A percentile compares a stretch with the other conserved stretches of the same genome.
These are phyloP conservation scores for Elsinoe necatrix DNA, from an alignment of 2,329 filamentous ascomycete genomes.

Conservation along the genomic window DNA sequence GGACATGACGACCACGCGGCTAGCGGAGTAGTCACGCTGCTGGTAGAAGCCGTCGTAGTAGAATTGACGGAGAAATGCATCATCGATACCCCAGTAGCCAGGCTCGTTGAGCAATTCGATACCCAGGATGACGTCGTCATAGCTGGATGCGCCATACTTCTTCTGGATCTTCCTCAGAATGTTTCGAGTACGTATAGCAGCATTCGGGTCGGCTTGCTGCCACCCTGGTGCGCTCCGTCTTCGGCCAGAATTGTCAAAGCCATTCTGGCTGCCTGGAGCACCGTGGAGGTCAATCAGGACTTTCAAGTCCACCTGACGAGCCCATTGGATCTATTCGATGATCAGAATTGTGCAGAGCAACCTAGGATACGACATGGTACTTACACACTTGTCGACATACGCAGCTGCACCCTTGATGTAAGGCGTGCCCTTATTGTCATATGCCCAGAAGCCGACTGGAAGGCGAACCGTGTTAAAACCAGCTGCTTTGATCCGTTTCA, in stretches of 20 bases:
- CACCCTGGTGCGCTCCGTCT: constrained; percentile 19
- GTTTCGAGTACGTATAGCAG: constrained; percentile 20
- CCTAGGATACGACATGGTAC: constrained; percentile 15
- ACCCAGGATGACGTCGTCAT: constrained; percentile 20
- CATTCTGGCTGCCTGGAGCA: constrained; percentile 23
- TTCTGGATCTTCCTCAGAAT: constrained; percentile 22
- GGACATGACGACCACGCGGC: constrained; percentile 45
- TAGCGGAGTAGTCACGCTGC: constrained; percentile 26
- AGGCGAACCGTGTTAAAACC: constrained; percentile 21
- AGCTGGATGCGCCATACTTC: constrained; percentile 21
- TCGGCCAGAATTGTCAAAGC: constrained; percentile 25
- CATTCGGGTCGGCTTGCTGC: constrained; percentile 23
- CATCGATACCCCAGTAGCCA: constrained; percentile 38
- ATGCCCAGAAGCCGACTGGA: constrained; percentile 24
- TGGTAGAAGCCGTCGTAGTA: constrained; percentile 47
- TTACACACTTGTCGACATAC: constrained; percentile 1
- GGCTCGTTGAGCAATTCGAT: constrained; percentile 24
- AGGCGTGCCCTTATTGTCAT: constrained; percentile 21
- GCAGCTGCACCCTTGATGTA: constrained; percentile 17
- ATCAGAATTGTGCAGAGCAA: constrained; percentile 17
- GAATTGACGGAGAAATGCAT: constrained; percentile 44
- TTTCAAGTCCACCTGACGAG: constrained; percentile 21
- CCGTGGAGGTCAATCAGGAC: constrained; percentile 24
- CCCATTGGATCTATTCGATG: constrained; percentile 22
- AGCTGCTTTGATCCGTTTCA: constrained; percentile 37